Evolutionary conservation across 169 alveolate genomes (phyloP).

Genomic region (Cryptosporidium tyzzeri): DNA sequence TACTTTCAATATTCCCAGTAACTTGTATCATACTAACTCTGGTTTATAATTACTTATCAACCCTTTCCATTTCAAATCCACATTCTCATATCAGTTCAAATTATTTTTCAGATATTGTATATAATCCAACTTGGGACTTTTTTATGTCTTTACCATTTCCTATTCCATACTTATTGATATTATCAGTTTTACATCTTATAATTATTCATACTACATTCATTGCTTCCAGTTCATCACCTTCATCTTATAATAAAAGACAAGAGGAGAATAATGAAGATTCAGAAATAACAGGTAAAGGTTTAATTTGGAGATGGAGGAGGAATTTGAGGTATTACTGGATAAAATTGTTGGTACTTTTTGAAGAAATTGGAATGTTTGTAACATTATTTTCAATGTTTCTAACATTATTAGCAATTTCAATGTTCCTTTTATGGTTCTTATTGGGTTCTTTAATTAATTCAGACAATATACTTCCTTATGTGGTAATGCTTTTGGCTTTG

Average conservation of each 20-base stretch:
- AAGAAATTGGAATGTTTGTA: constrained; percentile 65
- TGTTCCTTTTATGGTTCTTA: constrained; percentile 78
- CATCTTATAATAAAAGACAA: background rate
- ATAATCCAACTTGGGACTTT: constrained; percentile 57
- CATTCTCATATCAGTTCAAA: constrained; percentile 20
- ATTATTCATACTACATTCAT: constrained; percentile 42
- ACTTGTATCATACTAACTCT: constrained; percentile 41
- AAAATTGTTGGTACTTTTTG: constrained; percentile 20
- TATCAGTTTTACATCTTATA: constrained; percentile 25
- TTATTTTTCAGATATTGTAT: constrained; percentile 45
- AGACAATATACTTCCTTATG: constrained; percentile 80
- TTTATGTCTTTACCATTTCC: constrained; percentile 58
- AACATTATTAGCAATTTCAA: constrained; percentile 65
- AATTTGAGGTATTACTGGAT: constrained; percentile 22
- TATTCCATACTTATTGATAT: constrained; percentile 33
- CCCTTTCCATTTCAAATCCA: constrained; percentile 28
- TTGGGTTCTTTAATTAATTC: constrained; percentile 81
- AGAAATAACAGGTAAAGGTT: background rate
- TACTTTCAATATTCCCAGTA: constrained; percentile 56
- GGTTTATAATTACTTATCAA: constrained; percentile 44
- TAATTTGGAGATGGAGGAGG: background rate
- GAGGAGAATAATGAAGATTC: background rate
- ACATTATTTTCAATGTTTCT: constrained; percentile 72
- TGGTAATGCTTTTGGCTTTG: constrained; percentile 78
- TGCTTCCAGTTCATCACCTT: constrained; percentile 30